Conservation (phyloP, 2,329 filamentous ascomycete genomes). For the Epichloe sylvatica region DNA sequence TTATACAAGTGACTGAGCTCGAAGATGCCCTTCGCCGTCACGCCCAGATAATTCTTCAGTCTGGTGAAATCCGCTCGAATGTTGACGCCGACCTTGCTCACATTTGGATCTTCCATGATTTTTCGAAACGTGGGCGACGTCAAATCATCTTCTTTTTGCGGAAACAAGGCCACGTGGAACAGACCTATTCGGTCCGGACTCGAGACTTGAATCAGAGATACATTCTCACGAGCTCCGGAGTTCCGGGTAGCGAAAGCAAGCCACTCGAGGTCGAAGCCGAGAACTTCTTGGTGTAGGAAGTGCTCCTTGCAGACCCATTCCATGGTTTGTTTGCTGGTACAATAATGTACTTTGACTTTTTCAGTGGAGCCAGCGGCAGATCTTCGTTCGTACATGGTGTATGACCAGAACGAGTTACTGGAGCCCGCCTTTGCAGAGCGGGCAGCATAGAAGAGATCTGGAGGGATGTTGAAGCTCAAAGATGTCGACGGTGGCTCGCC, state of each 20-base stretch:
- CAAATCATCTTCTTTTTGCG: conserved; percentile 35
- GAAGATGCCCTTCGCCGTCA: conserved; percentile 54
- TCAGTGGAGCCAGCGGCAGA: conserved; percentile 26
- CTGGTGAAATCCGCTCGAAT: conserved; percentile 60
- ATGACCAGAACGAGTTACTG: conserved; percentile 49
- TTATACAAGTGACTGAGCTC: conserved; percentile 76
- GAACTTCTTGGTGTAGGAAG: conserved; percentile 53
- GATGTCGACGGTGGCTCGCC: conserved; percentile 14
- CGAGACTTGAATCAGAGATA: conserved; percentile 74
- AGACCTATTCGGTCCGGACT: conserved; percentile 62
- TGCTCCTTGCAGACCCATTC: conserved; percentile 50
- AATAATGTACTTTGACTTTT: conserved; percentile 63
- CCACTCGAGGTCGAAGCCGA: conserved; percentile 94
- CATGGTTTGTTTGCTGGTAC: conserved; percentile 49
- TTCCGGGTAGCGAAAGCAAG: conserved; percentile 32
- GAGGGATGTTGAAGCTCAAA: conserved; percentile 18
- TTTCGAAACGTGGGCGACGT: conserved; percentile 56
- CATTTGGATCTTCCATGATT: conserved; percentile 55
- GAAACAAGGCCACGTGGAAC: conserved; percentile 63
- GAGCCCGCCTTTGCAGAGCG: conserved; percentile 30
- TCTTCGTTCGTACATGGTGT: conserved; percentile 50
- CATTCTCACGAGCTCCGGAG: conserved; percentile 47
- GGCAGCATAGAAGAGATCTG: conserved; percentile 25
- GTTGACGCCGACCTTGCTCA: conserved; percentile 65
- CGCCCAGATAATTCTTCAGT: conserved; percentile 48